Evolutionary conservation across 306 rosid species (phyloP), one percentile per base, ranked within the genome.

Genomic region (Clitoria ternatea): DNA sequence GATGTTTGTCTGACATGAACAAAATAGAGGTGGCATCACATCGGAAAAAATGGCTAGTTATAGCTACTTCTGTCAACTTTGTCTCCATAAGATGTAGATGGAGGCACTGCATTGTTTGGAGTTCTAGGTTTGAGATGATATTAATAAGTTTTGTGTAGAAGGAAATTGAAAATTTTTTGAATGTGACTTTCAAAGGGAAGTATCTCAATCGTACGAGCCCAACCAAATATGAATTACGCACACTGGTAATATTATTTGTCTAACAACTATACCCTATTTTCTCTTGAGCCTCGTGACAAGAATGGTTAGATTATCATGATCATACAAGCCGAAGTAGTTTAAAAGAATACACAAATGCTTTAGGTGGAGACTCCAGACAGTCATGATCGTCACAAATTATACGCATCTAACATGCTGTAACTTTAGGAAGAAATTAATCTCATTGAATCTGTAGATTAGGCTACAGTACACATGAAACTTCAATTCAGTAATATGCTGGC

Each of bases 391-490:
- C 3, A 27, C 53, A 17, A 24, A 49, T 32, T 13, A n/a, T 40
- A 29, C 59, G n/a, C 44, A 29, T 48, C 26, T 67, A 30, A 74
- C 18, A 29, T 6, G 33, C 37, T 11, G 35, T 53, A 37, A 33
- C 59, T n/a, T 53, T 6, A 32, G 12, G 55, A 71, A 32, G 54
- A 55, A 78, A 32, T 61, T 48, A 42, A 15, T 44, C 22, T 33
- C 37, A 36, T 52, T 15, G 36, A 8, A 37, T 66, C 13, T 26
- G 78, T 47, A 56, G 70, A 20, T 48, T 66, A 43, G 69, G 18
- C 63, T 72, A 19, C 47, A 67, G 42, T 57, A 15, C n/a, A 33
- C 9, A 30, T 40, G 35, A 45, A 72, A 33, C 43, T 73, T 59
- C 3, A 40, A 29, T 66, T 50, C 27, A 35, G 63, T 70, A 35